Evolutionary conservation across 148 eudicot species (phyloP).

Genomic region (Diospyros lotus): DNA sequence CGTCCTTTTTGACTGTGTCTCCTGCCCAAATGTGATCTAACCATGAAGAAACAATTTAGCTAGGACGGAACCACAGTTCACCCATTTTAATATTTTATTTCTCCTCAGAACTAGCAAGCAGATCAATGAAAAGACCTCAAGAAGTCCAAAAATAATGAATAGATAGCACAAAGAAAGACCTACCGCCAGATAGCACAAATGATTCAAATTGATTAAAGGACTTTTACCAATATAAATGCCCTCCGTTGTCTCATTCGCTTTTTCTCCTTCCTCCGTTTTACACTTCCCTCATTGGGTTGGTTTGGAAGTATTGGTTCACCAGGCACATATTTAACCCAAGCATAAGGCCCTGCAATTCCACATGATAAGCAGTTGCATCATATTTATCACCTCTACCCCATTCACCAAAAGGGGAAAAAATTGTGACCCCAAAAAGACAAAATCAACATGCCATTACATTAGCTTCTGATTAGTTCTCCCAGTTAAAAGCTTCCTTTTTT

Average conservation of each 20-base stretch:
- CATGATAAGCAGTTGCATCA: neutral
- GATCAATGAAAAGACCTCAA: neutral
- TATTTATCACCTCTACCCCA: neutral
- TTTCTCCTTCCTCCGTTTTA: slow-evolving; percentile 80
- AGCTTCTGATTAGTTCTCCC: neutral
- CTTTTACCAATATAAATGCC: slow-evolving; percentile 63
- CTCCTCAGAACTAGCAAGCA: no score
- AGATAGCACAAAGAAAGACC: neutral
- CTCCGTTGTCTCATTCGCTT: slow-evolving; percentile 64
- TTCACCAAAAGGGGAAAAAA: neutral
- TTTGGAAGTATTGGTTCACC: slow-evolving; percentile 68
- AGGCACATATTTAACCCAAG: slow-evolving; percentile 75
- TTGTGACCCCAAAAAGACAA: neutral
- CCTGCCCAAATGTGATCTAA: neutral
- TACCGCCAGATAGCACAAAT: neutral
- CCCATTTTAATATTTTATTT: neutral
- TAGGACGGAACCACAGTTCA: neutral
- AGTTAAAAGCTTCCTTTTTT: neutral
- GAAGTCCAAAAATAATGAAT: no score
- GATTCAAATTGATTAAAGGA: neutral
- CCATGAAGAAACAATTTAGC: neutral
- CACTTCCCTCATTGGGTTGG: slow-evolving; percentile 86
- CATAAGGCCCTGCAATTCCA: slow-evolving; percentile 75
- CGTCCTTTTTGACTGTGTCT: no score
- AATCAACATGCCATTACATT: neutral